Evolutionary conservation across 2,329 filamentous ascomycete genomes (phyloP).

Genomic region (Monosporascus sp.): DNA sequence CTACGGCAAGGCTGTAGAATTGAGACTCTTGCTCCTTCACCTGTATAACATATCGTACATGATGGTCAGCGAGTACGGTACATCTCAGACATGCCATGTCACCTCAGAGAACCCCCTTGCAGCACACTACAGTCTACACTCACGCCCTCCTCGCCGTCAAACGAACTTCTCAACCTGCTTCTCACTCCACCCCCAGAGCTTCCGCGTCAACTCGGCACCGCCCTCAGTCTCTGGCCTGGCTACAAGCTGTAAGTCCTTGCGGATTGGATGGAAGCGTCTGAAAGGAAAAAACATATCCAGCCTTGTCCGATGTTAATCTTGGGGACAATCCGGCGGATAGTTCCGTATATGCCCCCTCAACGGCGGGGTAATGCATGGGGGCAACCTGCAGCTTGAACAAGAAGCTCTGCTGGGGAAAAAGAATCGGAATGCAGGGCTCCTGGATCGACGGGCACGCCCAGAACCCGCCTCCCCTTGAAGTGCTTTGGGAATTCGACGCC

Average conservation of each 20-base stretch:
- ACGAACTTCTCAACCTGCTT: slow-evolving; percentile 19
- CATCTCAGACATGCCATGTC: too few relatives aligned
- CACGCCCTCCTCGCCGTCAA: background rate
- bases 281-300: slow-evolving; percentile 7
- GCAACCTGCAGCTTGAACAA: slow-evolving; percentile 4
- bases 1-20: too few relatives aligned
- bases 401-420: background rate
- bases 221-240: slow-evolving; percentile 17
- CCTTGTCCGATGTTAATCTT: slow-evolving; percentile 29
- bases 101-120: too few relatives aligned
- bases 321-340: slow-evolving; percentile 35
- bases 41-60: too few relatives aligned
- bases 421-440: background rate
- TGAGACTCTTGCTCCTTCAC: too few relatives aligned
- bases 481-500: background rate
- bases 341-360: slow-evolving; percentile 35
- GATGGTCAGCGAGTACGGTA: too few relatives aligned
- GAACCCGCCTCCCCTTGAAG: background rate
- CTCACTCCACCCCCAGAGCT: slow-evolving; percentile 37
- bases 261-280: background rate
- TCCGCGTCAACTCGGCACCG: slow-evolving; percentile 23
- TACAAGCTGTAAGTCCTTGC: slow-evolving; percentile 14
- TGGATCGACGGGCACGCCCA: background rate
- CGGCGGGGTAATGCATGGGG: slow-evolving; percentile 9
- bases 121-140: too few relatives aligned